phyloP scores from a whole-genome alignment of 2,329 filamentous ascomycete species.

The Stachybotrys elegans region DNA sequence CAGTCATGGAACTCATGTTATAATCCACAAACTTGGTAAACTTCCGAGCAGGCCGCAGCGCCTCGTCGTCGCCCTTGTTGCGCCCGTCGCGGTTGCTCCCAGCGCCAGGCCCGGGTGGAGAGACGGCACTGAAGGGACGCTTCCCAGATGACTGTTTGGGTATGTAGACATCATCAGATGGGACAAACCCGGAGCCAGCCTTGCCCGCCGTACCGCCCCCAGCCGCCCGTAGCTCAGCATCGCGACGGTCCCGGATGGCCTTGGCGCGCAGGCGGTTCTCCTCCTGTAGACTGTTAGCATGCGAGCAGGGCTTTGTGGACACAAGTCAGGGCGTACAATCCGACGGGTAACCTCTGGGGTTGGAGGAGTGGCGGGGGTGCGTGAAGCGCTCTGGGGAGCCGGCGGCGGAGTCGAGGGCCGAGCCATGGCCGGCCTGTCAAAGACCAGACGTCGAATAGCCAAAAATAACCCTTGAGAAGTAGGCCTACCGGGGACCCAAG shows the following conservation, averaged over 20 bases:
- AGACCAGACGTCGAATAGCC: no score
- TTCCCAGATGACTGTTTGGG: slow-evolving; percentile 51
- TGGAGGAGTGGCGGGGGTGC: slow-evolving; percentile 34
- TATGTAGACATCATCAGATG: slow-evolving; percentile 58
- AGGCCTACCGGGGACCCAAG: no score
- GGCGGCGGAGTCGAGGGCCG: slow-evolving; percentile 41
- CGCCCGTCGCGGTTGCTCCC: slow-evolving; percentile 67
- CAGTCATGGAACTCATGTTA: slow-evolving; percentile 96
- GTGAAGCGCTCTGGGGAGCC: slow-evolving; percentile 18
- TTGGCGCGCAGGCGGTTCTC: slow-evolving; percentile 84
- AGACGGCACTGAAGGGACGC: slow-evolving; percentile 62
- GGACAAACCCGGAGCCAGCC: slow-evolving; percentile 65
- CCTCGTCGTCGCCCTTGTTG: slow-evolving; percentile 37
- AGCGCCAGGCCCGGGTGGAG: slow-evolving; percentile 36
- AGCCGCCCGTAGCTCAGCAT: slow-evolving; percentile 53
- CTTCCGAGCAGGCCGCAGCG: slow-evolving; percentile 73
- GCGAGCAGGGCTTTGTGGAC: background rate
- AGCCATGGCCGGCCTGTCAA: slow-evolving; percentile 37
- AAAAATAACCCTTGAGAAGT: no score
- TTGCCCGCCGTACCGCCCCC: slow-evolving; percentile 36
- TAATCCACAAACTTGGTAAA: slow-evolving; percentile 96
- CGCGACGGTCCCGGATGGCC: slow-evolving; percentile 69
- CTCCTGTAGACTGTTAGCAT: slow-evolving; percentile 53
- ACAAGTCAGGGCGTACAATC: slow-evolving; percentile 38
- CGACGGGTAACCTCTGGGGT: slow-evolving; percentile 51